Evolutionary conservation across 345 rosid species (phyloP).

Genomic region (Salix udensis): DNA sequence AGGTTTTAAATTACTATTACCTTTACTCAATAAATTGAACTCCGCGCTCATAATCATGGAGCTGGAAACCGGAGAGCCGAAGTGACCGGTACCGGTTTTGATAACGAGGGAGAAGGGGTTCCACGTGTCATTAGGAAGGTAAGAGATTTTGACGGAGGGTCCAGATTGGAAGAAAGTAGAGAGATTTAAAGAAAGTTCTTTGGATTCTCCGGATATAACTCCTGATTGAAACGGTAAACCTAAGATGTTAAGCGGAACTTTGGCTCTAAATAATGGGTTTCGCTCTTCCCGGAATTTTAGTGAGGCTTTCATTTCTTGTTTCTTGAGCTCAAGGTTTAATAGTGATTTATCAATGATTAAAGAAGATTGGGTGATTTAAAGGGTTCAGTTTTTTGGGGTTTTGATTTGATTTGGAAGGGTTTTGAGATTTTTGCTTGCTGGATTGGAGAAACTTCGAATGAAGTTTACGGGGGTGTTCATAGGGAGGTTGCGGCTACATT

Average conservation of each 20-base stretch:
- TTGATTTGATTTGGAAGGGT: neutral
- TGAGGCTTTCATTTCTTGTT: slow-evolving; percentile 67
- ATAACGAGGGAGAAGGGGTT: slow-evolving; percentile 82
- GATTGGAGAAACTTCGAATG: neutral
- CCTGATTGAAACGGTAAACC: slow-evolving; percentile 93
- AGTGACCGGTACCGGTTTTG: slow-evolving; percentile 78
- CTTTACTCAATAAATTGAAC: slow-evolving; percentile 57
- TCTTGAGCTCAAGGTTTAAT: neutral
- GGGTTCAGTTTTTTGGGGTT: too few relatives aligned
- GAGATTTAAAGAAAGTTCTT: slow-evolving; percentile 74
- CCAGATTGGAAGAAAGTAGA: slow-evolving; percentile 80
- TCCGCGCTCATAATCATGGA: slow-evolving; percentile 93
- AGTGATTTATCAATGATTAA: neutral
- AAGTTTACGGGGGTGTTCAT: too few relatives aligned
- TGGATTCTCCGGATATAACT: slow-evolving; percentile 80
- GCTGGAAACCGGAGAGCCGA: slow-evolving; percentile 71
- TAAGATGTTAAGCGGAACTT: slow-evolving; percentile 67
- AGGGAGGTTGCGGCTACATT: too few relatives aligned
- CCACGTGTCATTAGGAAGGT: slow-evolving; percentile 87
- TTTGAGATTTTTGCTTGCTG: neutral
- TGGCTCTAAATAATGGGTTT: slow-evolving; percentile 75
- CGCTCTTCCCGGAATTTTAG: slow-evolving; percentile 87
- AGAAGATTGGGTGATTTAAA: neutral
- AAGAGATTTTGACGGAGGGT: slow-evolving; percentile 70
- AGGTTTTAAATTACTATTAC: slow-evolving; percentile 42